A percentile compares a stretch with the other conserved stretches of the same genome.
Conservation (phyloP, 2,329 filamentous ascomycete species). For the Xylaria sp. region DNA sequence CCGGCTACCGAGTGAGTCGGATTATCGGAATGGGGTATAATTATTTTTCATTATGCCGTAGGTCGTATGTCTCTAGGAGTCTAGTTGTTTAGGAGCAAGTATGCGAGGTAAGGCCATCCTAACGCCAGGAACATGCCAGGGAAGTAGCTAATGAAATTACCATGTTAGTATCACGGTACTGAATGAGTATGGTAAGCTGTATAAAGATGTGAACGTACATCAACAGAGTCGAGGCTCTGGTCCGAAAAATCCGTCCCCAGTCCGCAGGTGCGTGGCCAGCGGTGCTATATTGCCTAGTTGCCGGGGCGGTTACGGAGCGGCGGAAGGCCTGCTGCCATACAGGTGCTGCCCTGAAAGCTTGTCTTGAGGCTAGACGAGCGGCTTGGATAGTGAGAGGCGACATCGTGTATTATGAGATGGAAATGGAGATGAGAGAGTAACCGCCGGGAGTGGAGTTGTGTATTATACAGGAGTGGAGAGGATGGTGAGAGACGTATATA, state of each 20-base stretch:
- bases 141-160: slow-evolving; percentile 43
- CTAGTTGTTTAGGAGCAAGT: slow-evolving; percentile 28
- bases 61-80: slow-evolving; percentile 20
- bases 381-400: slow-evolving; percentile 19
- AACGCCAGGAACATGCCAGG: slow-evolving; percentile 43
- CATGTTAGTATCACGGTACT: neutral
- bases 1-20: too few relatives aligned
- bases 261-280: slow-evolving; percentile 33
- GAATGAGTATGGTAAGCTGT: too few relatives aligned
- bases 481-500: slow-evolving; percentile 1
- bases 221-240: slow-evolving; percentile 37
- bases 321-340: slow-evolving; percentile 16
- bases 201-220: slow-evolving; percentile 42
- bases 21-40: too few relatives aligned
- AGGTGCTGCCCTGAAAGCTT: slow-evolving; percentile 8
- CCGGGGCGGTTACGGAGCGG: slow-evolving; percentile 5
- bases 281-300: neutral
- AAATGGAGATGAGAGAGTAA: slow-evolving; percentile 13
- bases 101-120: slow-evolving; percentile 45
- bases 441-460: slow-evolving; percentile 20
- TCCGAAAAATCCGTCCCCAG: slow-evolving; percentile 46
- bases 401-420: slow-evolving; percentile 12
- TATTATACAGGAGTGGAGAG: slow-evolving; percentile 19
- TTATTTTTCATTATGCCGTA: neutral
- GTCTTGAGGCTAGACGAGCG: slow-evolving; percentile 23